Percentiles rank a stretch among this genome's conserved stretches.
phyloP scores from a whole-genome alignment of 2,329 filamentous ascomycete genomes.

The Botryotinia convoluta region DNA sequence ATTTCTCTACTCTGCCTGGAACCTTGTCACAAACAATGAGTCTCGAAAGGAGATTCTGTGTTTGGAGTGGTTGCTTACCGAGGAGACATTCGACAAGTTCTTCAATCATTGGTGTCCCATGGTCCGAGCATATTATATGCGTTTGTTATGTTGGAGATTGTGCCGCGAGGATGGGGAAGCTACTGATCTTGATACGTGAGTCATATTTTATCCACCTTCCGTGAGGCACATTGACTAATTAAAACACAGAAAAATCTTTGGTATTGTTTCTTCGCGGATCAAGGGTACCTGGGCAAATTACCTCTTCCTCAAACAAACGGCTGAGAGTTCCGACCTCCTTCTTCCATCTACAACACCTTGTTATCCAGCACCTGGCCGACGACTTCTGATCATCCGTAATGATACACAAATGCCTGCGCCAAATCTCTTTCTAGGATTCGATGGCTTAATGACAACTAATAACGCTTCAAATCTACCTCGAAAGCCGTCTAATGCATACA shows the following conservation, averaged over 20 bases:
- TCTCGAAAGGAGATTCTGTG: constrained; percentile 59
- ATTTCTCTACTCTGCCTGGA: constrained; percentile 66
- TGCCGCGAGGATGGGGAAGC: constrained; percentile 58
- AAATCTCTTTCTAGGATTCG: constrained; percentile 58
- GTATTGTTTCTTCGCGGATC: constrained; percentile 54
- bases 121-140: constrained; percentile 74
- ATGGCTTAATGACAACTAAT: constrained; percentile 47
- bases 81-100: constrained; percentile 60
- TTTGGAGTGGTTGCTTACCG: constrained; percentile 59
- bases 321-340: constrained; percentile 48
- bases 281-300: constrained; percentile 63
- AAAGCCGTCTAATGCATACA: constrained; percentile 28
- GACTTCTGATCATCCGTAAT: constrained; percentile 68
- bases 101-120: constrained; percentile 78
- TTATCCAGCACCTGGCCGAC: constrained; percentile 65
- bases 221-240: constrained; percentile 29
- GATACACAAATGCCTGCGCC: constrained; percentile 46
- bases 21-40: constrained; percentile 53
- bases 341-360: constrained; percentile 63
- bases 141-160: constrained; percentile 68
- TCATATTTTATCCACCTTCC: constrained; percentile 25
- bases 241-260: constrained; percentile 54
- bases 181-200: constrained; percentile 55
- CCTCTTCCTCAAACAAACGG: constrained; percentile 55
- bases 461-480: constrained; percentile 18